Evolutionary conservation across 2,329 filamentous ascomycete genomes (phyloP).

Genomic region (Nemania bipapillata): DNA sequence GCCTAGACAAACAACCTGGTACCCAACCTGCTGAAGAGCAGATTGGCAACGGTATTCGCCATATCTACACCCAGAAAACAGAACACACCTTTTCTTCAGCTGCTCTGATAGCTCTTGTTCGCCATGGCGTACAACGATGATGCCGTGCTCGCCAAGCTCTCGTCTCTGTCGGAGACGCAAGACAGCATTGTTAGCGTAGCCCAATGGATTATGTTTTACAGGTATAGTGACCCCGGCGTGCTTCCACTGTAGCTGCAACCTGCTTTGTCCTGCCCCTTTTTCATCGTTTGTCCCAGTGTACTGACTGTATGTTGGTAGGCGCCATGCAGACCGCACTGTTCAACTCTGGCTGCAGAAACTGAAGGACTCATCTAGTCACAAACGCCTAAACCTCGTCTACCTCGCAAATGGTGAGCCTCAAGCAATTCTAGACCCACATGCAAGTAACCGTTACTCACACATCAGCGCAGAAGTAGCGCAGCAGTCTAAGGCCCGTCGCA

Average conservation of each 20-base stretch:
- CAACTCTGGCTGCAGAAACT: constrained; percentile 91
- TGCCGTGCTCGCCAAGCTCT: constrained; percentile 92
- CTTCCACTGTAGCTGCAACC: constrained; percentile 5
- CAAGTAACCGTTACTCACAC: constrained; percentile 31
- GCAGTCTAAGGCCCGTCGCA: constrained; percentile 91
- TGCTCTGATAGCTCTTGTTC: constrained; percentile 9
- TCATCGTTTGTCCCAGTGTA: constrained; percentile 24
- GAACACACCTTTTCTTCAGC: constrained; percentile 2
- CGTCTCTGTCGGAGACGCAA: constrained; percentile 94
- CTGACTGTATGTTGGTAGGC: constrained; percentile 64
- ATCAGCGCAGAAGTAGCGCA: constrained; percentile 82
- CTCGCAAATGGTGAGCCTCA: constrained; percentile 82
- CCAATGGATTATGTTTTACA: constrained; percentile 99
- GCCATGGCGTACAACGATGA: constrained; percentile 95
- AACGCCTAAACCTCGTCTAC: constrained; percentile 90
- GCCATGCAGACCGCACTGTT: constrained; percentile 90
- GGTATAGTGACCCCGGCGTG: constrained; percentile 64
- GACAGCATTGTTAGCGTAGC: constrained; percentile 96
- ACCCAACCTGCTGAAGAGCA: background rate
- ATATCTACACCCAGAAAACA: constrained; percentile 4
- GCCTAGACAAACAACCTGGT: background rate
- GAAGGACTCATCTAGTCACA: constrained; percentile 85
- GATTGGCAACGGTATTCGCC: background rate
- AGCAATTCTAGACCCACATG: background rate
- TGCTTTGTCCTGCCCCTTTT: constrained; percentile 10